Base-by-base conservation (phyloP, 495 filamentous ascomycete species). In the Penicillium cataractarum region DNA sequence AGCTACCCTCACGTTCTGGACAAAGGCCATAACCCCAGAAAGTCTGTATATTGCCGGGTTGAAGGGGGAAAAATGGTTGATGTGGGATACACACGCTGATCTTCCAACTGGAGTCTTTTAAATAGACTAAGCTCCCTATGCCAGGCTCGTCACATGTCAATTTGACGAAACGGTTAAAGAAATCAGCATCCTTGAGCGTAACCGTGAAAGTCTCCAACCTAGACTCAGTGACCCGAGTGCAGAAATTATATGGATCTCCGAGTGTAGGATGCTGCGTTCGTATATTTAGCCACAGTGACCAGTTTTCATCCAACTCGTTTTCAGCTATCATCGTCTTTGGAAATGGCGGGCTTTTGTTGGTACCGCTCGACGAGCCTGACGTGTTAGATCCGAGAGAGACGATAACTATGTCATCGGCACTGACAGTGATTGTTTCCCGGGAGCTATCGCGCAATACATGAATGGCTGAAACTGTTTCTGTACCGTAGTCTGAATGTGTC, bases 21-120 rank as follows among this genome's bases (percentile, higher is more conserved):
- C 70, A 70, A 7, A 75, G 59, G 2, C 66, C 74, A 62, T 76
- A 80, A 13, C 76, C 79, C 72, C 75, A 75, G 56, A 80, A 60
- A 2, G 75, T 65, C 21, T 69, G 65, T 4, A 68, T 57, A 48
- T 71, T 46, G 40, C 27, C n/a, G 0, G 73, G 64, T 55, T 78
- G 77, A 48, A 68, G 52, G 7, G 71, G 12, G 65, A 75, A 77
- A 51, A 75, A 57, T 6, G 77, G 75, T 54, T 80, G 79, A 19
- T 71, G 68, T 9, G 77, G 75, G 49, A 81, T 66, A 26, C 68
- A 68, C 55, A 80, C 65, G 50, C 61, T 72, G 29, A 81, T 57
- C 1, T 69, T 48, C 79, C 79, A 81, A 54, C 59, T 70, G 69
- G 71, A 76, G 46, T 76, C 66, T 29, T 67, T 59, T 27, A 80